These are phyloP conservation scores for Alternaria arborescens DNA, from an alignment of 2,329 filamentous ascomycete genomes.

Conservation along the genomic window DNA sequence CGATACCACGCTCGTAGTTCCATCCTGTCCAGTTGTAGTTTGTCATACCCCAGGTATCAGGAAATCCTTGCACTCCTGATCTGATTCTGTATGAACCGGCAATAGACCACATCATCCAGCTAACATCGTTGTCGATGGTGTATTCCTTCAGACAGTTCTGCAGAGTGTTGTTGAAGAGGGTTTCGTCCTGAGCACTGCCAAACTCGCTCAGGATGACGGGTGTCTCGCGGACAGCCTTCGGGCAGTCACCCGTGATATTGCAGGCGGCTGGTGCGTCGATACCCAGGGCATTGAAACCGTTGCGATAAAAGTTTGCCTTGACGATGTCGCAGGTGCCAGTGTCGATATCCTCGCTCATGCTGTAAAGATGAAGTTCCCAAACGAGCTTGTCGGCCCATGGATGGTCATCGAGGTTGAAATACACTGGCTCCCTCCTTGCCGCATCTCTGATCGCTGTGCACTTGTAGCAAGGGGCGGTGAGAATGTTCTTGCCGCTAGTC, in stretches of 20 bases:
- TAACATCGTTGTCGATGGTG: slow-evolving; percentile 56
- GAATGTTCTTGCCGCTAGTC: slow-evolving; percentile 49
- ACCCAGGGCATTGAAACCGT: slow-evolving; percentile 59
- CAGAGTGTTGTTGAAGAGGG: slow-evolving; percentile 56
- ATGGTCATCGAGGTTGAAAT: slow-evolving; percentile 58
- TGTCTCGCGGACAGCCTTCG: slow-evolving; percentile 45
- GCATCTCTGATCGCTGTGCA: slow-evolving; percentile 55
- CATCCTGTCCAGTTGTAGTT: slow-evolving; percentile 59
- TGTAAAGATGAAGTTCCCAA: slow-evolving; percentile 69
- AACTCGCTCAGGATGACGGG: slow-evolving; percentile 52
- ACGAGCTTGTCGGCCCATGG: slow-evolving; percentile 64
- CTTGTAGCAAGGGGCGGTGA: slow-evolving; percentile 52
- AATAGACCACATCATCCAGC: slow-evolving; percentile 62
- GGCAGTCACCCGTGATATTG: slow-evolving; percentile 47
- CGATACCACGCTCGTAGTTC: slow-evolving; percentile 57
- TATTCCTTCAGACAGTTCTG: slow-evolving; percentile 58
- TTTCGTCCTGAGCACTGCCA: slow-evolving; percentile 48
- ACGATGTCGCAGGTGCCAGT: slow-evolving; percentile 59
- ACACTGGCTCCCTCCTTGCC: slow-evolving; percentile 53
- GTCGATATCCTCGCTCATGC: slow-evolving; percentile 49
- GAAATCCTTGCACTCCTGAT: slow-evolving; percentile 56
- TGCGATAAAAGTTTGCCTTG: slow-evolving; percentile 60
- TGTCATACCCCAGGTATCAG: slow-evolving; percentile 60
- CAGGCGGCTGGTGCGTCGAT: slow-evolving; percentile 48
- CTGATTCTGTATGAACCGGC: slow-evolving; percentile 60